Evolutionary conservation across 306 rosid species (phyloP).

Genomic region (Carpinus fangiana): DNA sequence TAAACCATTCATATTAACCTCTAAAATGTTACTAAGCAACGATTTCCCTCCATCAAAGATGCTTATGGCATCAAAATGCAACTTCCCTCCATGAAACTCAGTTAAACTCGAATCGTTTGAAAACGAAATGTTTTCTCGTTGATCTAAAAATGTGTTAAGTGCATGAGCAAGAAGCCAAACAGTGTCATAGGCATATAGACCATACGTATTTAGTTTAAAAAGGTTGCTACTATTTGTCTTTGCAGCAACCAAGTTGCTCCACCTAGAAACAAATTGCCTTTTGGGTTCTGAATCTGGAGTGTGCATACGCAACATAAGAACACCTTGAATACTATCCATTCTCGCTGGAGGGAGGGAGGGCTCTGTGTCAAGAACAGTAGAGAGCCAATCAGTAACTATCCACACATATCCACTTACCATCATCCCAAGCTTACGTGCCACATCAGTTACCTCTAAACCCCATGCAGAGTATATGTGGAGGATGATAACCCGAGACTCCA

Average conservation of each 20-base stretch:
- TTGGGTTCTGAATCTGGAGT: slow-evolving; percentile 63
- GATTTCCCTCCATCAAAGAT: slow-evolving; percentile 62
- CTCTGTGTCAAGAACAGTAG: slow-evolving; percentile 53
- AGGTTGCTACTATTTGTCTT: slow-evolving; percentile 19
- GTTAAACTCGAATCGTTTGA: slow-evolving; percentile 59
- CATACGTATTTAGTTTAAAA: slow-evolving; percentile 50
- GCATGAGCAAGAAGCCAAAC: slow-evolving; percentile 82
- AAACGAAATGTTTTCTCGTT: slow-evolving; percentile 65
- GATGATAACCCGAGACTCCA: slow-evolving; percentile 75
- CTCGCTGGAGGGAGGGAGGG: slow-evolving; percentile 38
- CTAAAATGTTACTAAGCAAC: slow-evolving; percentile 49
- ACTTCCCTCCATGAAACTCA: slow-evolving; percentile 24
- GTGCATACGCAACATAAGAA: slow-evolving; percentile 58
- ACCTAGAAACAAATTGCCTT: slow-evolving; percentile 60
- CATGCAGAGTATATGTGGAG: slow-evolving; percentile 46
- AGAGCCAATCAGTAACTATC: slow-evolving; percentile 77
- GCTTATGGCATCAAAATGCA: slow-evolving; percentile 67
- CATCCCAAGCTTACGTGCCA: slow-evolving; percentile 71
- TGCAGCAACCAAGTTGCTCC: slow-evolving; percentile 61
- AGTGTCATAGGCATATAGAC: slow-evolving; percentile 80
- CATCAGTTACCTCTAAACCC: slow-evolving; percentile 49
- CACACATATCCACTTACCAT: slow-evolving; percentile 82
- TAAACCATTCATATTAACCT: slow-evolving; percentile 69
- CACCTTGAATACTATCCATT: slow-evolving; percentile 70
- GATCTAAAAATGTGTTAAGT: slow-evolving; percentile 63